A percentile compares a stretch with the other conserved stretches of the same genome.
Conservation (phyloP, 176 grass and related monocot species). For the Puccinellia tenuiflora region DNA sequence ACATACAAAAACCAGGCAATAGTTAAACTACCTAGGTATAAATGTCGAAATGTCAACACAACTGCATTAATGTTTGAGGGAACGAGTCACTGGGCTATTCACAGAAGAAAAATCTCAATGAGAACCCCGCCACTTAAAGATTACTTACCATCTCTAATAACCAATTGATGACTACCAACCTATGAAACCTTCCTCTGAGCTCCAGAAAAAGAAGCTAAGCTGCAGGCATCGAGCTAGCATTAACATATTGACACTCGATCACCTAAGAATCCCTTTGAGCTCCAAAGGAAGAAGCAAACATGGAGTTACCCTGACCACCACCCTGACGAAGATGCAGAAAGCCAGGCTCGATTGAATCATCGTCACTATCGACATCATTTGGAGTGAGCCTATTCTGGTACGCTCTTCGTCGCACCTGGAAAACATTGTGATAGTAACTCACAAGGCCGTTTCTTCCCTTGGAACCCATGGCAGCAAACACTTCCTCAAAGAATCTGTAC, state of each 20-base stretch:
- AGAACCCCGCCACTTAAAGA: not conserved
- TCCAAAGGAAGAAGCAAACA: not conserved
- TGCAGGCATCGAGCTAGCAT: not conserved
- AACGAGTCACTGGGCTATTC: not conserved
- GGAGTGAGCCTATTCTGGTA: conserved; percentile 34
- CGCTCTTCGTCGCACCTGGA: conserved; percentile 26
- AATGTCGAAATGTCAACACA: conserved; percentile 16
- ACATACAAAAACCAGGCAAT: not conserved
- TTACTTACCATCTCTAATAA: not conserved
- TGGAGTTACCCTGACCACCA: not conserved
- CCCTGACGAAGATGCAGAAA: conserved; percentile 19
- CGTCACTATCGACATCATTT: conserved; percentile 37
- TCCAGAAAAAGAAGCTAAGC: not conserved
- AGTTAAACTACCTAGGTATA: not conserved
- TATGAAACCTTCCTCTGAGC: not conserved
- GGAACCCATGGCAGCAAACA: conserved; percentile 10
- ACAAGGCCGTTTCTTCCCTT: conserved; percentile 30
- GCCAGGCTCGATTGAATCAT: conserved; percentile 36
- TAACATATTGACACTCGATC: not conserved
- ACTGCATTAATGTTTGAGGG: not conserved
- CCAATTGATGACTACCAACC: not conserved
- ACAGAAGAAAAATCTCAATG: not conserved
- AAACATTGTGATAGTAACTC: conserved; percentile 67
- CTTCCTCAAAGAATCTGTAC: conserved; percentile 33
- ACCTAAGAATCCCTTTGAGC: not conserved